phyloP scores from a whole-genome alignment of 2,329 filamentous ascomycete genomes.

The Neobulgaria alba region DNA sequence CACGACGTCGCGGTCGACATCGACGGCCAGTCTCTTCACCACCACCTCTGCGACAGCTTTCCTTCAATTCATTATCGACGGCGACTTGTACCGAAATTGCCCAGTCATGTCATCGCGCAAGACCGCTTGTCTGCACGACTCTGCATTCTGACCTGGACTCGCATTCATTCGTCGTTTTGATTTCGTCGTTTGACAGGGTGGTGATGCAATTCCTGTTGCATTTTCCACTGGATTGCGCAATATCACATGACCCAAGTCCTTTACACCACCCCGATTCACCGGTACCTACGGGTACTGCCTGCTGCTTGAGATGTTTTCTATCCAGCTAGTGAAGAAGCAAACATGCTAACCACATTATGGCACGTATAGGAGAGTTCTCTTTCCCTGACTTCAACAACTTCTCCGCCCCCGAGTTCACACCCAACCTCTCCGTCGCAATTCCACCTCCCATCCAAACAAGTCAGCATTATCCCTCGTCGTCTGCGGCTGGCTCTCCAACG shows the following conservation, averaged over 20 bases:
- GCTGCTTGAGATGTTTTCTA: not conserved
- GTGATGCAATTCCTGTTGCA: slow-evolving; percentile 4
- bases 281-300: not conserved
- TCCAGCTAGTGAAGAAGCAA: slow-evolving; percentile 7
- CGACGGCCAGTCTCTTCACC: too few relatives aligned
- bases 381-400: slow-evolving; percentile 27
- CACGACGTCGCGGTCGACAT: too few relatives aligned
- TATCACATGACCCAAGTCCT: slow-evolving; percentile 19
- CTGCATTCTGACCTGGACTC: too few relatives aligned
- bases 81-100: too few relatives aligned
- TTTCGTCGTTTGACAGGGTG: too few relatives aligned
- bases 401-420: slow-evolving; percentile 16
- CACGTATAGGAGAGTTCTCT: slow-evolving; percentile 24
- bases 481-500: slow-evolving; percentile 13
- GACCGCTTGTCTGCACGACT: too few relatives aligned
- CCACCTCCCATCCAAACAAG: slow-evolving; percentile 16
- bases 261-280: not conserved
- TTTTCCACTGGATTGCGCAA: slow-evolving; percentile 13
- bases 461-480: slow-evolving; percentile 13
- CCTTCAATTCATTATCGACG: too few relatives aligned
- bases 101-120: too few relatives aligned
- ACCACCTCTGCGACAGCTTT: too few relatives aligned
- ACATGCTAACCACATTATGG: slow-evolving; percentile 24
- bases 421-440: slow-evolving; percentile 4
- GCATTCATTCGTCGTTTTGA: too few relatives aligned